Evolutionary conservation across 164 flowering plant genomes (phyloP).

Genomic region (Nymphaea thermarum): DNA sequence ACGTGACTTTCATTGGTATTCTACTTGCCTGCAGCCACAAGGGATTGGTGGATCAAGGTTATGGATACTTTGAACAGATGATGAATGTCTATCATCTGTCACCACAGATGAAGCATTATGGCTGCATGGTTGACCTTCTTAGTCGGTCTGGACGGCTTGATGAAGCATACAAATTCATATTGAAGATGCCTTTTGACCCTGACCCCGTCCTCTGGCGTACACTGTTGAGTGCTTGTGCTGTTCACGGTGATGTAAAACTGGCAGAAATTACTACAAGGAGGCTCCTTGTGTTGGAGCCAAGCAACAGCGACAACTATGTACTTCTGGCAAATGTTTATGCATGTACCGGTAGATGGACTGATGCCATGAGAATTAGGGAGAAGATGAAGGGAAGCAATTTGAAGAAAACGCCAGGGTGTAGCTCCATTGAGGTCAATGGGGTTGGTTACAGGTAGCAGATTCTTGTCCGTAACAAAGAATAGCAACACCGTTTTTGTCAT

Average conservation of each 20-base stretch:
- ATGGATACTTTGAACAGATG: constrained; percentile 45
- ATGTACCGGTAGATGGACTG: constrained; percentile 50
- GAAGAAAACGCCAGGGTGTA: constrained; percentile 44
- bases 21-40: constrained; percentile 59
- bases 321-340: constrained; percentile 54
- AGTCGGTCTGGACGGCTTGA: constrained; percentile 47
- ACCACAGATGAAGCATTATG: constrained; percentile 68
- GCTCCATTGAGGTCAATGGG: constrained; percentile 29
- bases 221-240: constrained; percentile 50
- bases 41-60: constrained; percentile 54
- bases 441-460: neutral
- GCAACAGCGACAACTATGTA: constrained; percentile 48
- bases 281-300: constrained; percentile 47
- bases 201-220: constrained; percentile 55
- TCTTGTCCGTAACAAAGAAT: too few relatives aligned
- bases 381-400: constrained; percentile 34
- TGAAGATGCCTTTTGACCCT: constrained; percentile 33
- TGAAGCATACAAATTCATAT: constrained; percentile 44
- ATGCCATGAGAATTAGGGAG: constrained; percentile 32
- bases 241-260: constrained; percentile 38
- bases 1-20: constrained; percentile 51
- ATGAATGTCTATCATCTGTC: constrained; percentile 26
- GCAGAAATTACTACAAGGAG: constrained; percentile 41
- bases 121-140: constrained; percentile 64
- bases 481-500: too few relatives aligned